Percentiles rank a stretch among this genome's conserved stretches.
These are phyloP conservation scores for Ophiostoma sp. DNA, from an alignment of 2,329 filamentous ascomycete species.

Conservation along the genomic window DNA sequence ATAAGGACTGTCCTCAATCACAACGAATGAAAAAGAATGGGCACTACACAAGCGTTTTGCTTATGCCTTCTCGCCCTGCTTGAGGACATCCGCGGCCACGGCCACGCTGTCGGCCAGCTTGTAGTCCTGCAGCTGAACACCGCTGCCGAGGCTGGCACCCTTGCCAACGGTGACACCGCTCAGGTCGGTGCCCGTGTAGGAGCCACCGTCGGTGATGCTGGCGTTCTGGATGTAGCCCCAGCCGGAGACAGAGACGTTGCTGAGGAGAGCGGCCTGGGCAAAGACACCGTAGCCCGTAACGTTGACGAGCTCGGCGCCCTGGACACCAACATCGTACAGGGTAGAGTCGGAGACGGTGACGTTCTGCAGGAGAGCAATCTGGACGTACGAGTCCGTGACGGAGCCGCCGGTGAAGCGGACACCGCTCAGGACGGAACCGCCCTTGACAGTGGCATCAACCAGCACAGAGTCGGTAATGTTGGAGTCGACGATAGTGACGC, in stretches of 20 bases:
- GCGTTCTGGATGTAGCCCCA: constrained; percentile 17
- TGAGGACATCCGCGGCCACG: background rate
- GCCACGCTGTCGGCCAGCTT: constrained; percentile 9
- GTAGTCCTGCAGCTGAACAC: constrained; percentile 23
- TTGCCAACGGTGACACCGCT: background rate
- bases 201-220: constrained; percentile 11
- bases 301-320: constrained; percentile 24
- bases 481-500: constrained; percentile 25
- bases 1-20: background rate
- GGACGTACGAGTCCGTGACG: constrained; percentile 21
- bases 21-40: background rate
- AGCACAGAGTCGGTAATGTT: constrained; percentile 26
- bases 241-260: constrained; percentile 13
- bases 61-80: constrained; percentile 14
- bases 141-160: background rate
- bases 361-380: constrained; percentile 23
- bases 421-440: constrained; percentile 20
- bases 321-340: constrained; percentile 18
- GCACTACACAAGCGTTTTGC: too few species aligned
- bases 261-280: constrained; percentile 12
- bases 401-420: constrained; percentile 30
- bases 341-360: constrained; percentile 19
- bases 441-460: constrained; percentile 26
- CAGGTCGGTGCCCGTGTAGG: background rate
- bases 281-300: background rate